Base-by-base conservation (phyloP, 2,329 filamentous ascomycete species). In the Exutisphaerella laricina region DNA sequence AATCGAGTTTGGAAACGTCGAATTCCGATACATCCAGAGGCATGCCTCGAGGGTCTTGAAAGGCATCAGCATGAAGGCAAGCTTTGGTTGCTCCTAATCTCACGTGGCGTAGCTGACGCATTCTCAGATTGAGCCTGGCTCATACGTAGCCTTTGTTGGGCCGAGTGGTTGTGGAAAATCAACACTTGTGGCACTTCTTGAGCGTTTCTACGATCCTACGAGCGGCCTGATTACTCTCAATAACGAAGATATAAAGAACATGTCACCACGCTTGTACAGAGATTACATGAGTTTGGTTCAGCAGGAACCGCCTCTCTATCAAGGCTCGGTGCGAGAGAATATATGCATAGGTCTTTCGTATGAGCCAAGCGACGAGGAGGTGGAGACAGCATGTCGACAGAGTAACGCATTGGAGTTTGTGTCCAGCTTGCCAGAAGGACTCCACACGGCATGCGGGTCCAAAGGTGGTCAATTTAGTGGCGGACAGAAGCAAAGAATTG, bases 261-360 rank as follows among this genome's bases (percentile, higher is more conserved):
- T 87, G 39, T 76, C 82, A 42, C 70, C 83, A 0, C 72, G 72
- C 46, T 66, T 73, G 13, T 87, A 87, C 59, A 77, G 85, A 29
- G 71, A 72, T 43, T 66, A 77, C 25, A 70, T 88, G 9, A 82
- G 82, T 1, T 73, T 89, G 0, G 85, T 89, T 0, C 79, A 82
- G 3, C 85, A 89, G 62, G 84, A 89, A 59, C 75, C 85, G 6
- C 81, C 80, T 0, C 28, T 51, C 0, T 88, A 85, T 57, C 79
- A 81, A 60, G 80, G 79, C 50, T 79, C 78, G 1, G 72, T 88
- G 14, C 73, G 77, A 13, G 83, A 88, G 18, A 66, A 77, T 49
- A 60, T 77, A 18, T 49, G 66, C 0, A 60, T 75, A 1, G 74
- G 74, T 2, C 53, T 72, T 0, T 60, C 67, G 0, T 40, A 63